These are phyloP conservation scores for Melastoma candidum DNA, from an alignment of 441 rosid species.

Conservation along the genomic window DNA sequence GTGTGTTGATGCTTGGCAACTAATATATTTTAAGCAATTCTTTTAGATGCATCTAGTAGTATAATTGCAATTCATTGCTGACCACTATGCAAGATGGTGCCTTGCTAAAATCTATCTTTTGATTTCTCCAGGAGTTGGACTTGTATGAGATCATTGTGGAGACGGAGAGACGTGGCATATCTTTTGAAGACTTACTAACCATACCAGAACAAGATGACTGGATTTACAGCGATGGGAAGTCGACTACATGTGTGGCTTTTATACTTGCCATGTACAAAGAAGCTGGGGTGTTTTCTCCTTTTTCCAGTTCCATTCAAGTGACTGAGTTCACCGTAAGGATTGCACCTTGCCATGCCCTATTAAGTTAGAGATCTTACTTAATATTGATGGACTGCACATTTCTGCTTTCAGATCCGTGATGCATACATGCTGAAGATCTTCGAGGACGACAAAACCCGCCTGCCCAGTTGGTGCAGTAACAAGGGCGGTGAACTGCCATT, in stretches of 20 bases:
- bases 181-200: constrained; percentile 75
- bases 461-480: constrained; percentile 76
- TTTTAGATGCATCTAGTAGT: too few species aligned
- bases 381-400: not conserved
- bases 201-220: constrained; percentile 92
- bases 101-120: not conserved
- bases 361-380: not conserved
- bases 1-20: too few species aligned
- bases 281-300: constrained; percentile 70
- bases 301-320: constrained; percentile 68
- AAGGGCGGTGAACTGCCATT: constrained; percentile 42
- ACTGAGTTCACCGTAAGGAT: constrained; percentile 83
- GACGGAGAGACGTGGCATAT: constrained; percentile 62
- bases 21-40: too few species aligned
- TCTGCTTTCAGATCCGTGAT: constrained; percentile 52
- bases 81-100: not conserved
- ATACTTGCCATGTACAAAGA: constrained; percentile 89
- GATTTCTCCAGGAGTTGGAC: constrained; percentile 47
- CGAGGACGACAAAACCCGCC: constrained; percentile 53
- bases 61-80: too few species aligned
- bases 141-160: constrained; percentile 62
- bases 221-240: constrained; percentile 91
- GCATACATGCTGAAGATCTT: constrained; percentile 78
- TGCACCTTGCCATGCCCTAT: not conserved
- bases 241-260: constrained; percentile 87